phyloP scores from a whole-genome alignment of 768 basidiomycete genomes.

The Nidularia sp. region DNA sequence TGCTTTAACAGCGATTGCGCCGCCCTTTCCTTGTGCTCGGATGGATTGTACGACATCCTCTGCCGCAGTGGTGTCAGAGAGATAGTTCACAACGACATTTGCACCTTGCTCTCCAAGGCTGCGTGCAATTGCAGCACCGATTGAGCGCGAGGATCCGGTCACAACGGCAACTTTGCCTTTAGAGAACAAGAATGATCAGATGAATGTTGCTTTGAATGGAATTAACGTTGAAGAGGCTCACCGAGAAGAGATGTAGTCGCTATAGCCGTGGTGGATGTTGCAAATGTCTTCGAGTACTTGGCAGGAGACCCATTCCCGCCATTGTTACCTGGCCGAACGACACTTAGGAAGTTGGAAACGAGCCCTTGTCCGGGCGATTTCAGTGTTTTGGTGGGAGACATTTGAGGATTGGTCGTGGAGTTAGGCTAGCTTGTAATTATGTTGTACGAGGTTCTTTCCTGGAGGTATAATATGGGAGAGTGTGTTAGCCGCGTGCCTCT shows the following conservation, averaged over 20 bases:
- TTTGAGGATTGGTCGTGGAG: neutral
- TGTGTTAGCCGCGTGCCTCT: too few relatives aligned
- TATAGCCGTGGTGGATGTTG: conserved; percentile 15
- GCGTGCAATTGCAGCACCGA: conserved; percentile 52
- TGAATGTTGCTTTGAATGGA: neutral
- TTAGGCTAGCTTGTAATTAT: neutral
- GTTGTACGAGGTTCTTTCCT: neutral
- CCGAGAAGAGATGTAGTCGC: conserved; percentile 22
- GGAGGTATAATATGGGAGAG: too few relatives aligned
- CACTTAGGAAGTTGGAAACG: conserved; percentile 8
- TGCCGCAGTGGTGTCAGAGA: conserved; percentile 33
- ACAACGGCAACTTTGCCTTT: conserved; percentile 53
- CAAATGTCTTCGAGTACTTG: neutral
- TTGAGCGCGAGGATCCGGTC: conserved; percentile 58
- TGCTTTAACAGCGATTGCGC: conserved; percentile 47
- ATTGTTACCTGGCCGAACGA: conserved; percentile 6
- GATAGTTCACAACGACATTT: conserved; percentile 55
- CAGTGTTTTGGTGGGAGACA: conserved; percentile 3
- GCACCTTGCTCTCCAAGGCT: conserved; percentile 55
- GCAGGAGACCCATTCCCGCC: neutral
- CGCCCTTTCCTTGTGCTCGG: conserved; percentile 36
- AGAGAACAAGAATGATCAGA: neutral
- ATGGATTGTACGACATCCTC: conserved; percentile 43
- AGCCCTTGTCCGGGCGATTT: neutral
- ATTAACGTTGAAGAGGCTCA: neutral